These are phyloP conservation scores for Tricholoma flavovirens DNA, from an alignment of 768 basidiomycete genomes.

Conservation along the genomic window DNA sequence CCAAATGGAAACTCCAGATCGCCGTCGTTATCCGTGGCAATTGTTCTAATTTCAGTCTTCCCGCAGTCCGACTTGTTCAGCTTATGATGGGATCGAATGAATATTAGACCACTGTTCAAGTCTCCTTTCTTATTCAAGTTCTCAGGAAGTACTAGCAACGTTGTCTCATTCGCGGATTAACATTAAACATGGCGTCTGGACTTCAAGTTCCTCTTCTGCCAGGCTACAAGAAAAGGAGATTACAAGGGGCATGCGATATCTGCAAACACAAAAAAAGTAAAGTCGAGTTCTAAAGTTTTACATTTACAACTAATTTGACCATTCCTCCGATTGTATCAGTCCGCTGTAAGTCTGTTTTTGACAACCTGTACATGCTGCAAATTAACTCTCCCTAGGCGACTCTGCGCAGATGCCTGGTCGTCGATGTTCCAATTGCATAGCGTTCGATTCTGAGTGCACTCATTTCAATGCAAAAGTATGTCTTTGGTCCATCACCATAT, in stretches of 20 bases:
- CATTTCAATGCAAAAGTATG: conserved; percentile 51
- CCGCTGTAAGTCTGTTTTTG: conserved; percentile 27
- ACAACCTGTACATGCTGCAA: neutral
- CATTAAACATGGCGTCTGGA: neutral
- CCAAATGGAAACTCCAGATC: no score
- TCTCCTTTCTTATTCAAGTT: no score
- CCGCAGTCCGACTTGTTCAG: no score
- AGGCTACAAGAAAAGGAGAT: conserved; percentile 32
- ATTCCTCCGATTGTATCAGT: conserved; percentile 21
- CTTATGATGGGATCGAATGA: no score
- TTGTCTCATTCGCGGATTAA: neutral
- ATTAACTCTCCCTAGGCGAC: conserved; percentile 36
- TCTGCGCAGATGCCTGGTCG: conserved; percentile 54
- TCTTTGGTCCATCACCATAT: neutral
- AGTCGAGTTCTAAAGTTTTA: neutral
- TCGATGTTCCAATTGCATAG: conserved; percentile 51
- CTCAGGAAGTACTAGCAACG: neutral
- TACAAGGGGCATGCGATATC: conserved; percentile 42
- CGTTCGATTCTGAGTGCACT: conserved; percentile 44
- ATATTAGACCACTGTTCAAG: no score
- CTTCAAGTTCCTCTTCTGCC: neutral
- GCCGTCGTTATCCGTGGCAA: no score
- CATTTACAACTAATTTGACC: neutral
- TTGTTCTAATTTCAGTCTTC: no score
- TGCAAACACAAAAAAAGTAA: conserved; percentile 41